Evolutionary conservation across 2,329 filamentous ascomycete genomes (phyloP).

Genomic region (Torrubiellomyces zombiae): DNA sequence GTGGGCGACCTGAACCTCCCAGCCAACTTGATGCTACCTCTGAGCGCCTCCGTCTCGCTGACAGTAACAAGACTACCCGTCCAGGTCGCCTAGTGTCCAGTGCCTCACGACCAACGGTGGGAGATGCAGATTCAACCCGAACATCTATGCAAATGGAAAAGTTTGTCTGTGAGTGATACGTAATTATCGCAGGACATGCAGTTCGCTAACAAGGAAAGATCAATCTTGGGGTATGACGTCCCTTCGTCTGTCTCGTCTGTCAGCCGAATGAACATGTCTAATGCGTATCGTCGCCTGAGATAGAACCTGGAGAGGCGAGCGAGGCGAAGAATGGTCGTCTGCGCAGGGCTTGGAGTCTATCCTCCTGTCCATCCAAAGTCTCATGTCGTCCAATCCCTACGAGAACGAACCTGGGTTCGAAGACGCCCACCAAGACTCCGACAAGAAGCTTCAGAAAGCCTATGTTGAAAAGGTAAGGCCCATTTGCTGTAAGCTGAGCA

Average conservation of each 20-base stretch:
- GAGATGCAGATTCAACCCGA: slow-evolving; percentile 82
- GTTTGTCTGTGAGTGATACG: slow-evolving; percentile 64
- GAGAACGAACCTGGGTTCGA: slow-evolving; percentile 95
- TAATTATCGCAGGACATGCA: background rate
- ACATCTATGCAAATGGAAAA: slow-evolving; percentile 82
- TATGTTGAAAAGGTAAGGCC: slow-evolving; percentile 60
- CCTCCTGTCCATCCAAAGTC: slow-evolving; percentile 83
- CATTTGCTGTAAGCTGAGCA: slow-evolving; percentile 4
- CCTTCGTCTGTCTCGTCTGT: no score
- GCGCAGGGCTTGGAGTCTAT: slow-evolving; percentile 92
- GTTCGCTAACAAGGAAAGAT: slow-evolving; percentile 29
- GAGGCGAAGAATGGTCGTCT: slow-evolving; percentile 89
- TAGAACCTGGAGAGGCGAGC: slow-evolving; percentile 84
- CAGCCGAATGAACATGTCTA: no score
- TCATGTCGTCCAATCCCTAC: slow-evolving; percentile 88
- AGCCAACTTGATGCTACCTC: background rate
- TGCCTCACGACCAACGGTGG: slow-evolving; percentile 81
- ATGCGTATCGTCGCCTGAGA: slow-evolving; percentile 3
- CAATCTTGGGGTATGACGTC: slow-evolving; percentile 58
- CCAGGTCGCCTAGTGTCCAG: slow-evolving; percentile 42
- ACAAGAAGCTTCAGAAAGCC: slow-evolving; percentile 56
- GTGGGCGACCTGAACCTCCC: no score
- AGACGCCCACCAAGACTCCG: slow-evolving; percentile 46
- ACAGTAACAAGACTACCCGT: slow-evolving; percentile 55
- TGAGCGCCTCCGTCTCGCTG: slow-evolving; percentile 5